Base-by-base conservation (phyloP, 768 basidiomycete genomes). In the Naganishia vishniacii region DNA sequence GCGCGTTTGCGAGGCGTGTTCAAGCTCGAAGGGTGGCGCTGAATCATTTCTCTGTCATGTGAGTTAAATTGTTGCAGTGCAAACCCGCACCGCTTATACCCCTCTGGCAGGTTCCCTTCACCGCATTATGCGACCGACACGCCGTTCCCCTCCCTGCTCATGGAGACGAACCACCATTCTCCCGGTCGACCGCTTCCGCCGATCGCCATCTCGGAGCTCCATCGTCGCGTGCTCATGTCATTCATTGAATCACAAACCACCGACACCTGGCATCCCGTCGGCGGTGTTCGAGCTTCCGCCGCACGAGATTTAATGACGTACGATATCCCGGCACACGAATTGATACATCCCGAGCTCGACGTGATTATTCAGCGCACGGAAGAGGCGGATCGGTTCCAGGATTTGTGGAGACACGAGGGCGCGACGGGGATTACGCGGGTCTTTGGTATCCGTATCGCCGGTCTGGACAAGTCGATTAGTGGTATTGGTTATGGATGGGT, bases 31-130 rank as follows among this genome's bases (percentile, higher is more conserved):
- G 75, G 45, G 62, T 77, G 23, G 71, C 71, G 11, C 61, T 77
- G 32, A 77, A 77, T 56, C 75, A 77, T 59, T 77, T 77, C 46
- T 77, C 75, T 15, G 75, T 70, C 8, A 77, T 77, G 75, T 75
- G 51, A 65, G 74, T 68, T 48, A 6, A 2, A n/a, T n/a, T n/a
- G n/a, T n/a, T n/a, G n/a, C n/a, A n/a, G n/a, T n/a, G n/a, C n/a
- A n/a, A n/a, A n/a, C n/a, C n/a, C n/a, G n/a, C n/a, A n/a, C n/a
- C n/a, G n/a, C n/a, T n/a, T n/a, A n/a, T 65, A 31, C 48, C 61
- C 18, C 18, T 2, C n/a, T 13, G 23, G 7, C 32, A 75, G 74
- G 74, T 75, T 77, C 64, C 73, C 74, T 6, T 68, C 72, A 2
- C 74, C 74, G 11, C 59, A 67, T 28, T 77, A 73, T 46, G 63